A percentile compares a stretch with the other conserved stretches of the same genome.
Evolutionary conservation across 1,139 yeast species (phyloP).

Genomic region (Suzukiozyma palmioleophila): DNA sequence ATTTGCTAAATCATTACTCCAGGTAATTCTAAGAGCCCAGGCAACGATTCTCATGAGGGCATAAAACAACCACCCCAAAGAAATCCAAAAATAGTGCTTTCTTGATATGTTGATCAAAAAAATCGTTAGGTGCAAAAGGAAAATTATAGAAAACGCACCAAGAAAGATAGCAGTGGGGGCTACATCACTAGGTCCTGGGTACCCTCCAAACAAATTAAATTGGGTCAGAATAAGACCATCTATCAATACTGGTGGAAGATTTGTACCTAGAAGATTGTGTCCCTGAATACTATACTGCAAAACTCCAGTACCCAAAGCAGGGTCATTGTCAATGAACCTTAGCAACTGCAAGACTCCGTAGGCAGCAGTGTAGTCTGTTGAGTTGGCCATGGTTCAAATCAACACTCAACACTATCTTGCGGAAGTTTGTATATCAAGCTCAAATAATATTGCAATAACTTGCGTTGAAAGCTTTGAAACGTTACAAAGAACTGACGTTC

Average conservation of each 20-base stretch:
- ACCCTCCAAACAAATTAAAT: slow-evolving; percentile 31
- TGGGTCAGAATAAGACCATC: slow-evolving; percentile 17
- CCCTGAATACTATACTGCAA: slow-evolving; percentile 27
- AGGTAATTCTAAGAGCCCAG: slow-evolving; percentile 25
- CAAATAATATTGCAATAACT: no score
- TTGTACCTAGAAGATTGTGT: slow-evolving; percentile 19
- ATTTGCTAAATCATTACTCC: slow-evolving; percentile 24
- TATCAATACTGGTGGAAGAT: slow-evolving; percentile 17
- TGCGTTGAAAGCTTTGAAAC: no score
- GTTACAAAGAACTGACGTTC: no score
- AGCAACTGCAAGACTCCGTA: slow-evolving; percentile 31
- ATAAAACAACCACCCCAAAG: slow-evolving; percentile 29
- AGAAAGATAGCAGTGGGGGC: slow-evolving; percentile 31
- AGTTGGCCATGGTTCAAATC: background rate
- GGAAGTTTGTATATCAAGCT: no score
- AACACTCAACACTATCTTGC: no score
- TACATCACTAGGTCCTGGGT: slow-evolving; percentile 25
- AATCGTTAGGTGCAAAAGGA: slow-evolving; percentile 22
- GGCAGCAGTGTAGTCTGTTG: slow-evolving; percentile 15
- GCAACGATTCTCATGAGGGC: slow-evolving; percentile 27
- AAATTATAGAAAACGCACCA: slow-evolving; percentile 23
- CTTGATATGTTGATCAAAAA: slow-evolving; percentile 29
- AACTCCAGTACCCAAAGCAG: slow-evolving; percentile 52
- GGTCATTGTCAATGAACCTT: slow-evolving; percentile 29
- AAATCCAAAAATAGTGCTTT: slow-evolving; percentile 33